Conservation (phyloP, 78 protist species). For the Dictyostelium capitatum region DNA sequence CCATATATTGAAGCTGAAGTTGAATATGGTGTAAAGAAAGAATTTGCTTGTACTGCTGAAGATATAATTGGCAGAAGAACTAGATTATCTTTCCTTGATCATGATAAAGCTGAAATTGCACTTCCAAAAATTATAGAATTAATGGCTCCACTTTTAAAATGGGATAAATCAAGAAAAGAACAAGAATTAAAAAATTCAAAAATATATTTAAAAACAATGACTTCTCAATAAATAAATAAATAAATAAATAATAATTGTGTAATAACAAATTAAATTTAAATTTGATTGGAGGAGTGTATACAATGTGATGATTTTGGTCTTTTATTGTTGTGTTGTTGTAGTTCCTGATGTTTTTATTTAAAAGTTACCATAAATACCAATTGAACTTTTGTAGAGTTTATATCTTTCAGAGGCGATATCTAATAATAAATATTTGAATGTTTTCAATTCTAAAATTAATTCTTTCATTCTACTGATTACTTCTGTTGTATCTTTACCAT, state of each 20-base stretch:
- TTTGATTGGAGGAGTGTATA: too few relatives aligned
- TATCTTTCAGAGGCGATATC: slow-evolving; percentile 72
- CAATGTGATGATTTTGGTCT: too few relatives aligned
- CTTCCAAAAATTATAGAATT: slow-evolving; percentile 73
- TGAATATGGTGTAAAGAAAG: slow-evolving; percentile 62
- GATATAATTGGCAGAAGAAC: slow-evolving; percentile 93
- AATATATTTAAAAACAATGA: slow-evolving; percentile 65
- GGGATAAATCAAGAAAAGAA: slow-evolving; percentile 55
- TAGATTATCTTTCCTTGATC: slow-evolving; percentile 93
- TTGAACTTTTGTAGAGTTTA: slow-evolving; percentile 37
- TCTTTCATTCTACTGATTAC: slow-evolving; percentile 66
- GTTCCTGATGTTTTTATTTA: too few relatives aligned
- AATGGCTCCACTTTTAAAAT: slow-evolving; percentile 77
- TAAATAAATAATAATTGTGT: neutral
- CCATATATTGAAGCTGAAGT: slow-evolving; percentile 95
- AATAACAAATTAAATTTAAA: neutral
- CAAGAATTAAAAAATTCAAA: slow-evolving; percentile 45
- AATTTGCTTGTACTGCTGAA: slow-evolving; percentile 87
- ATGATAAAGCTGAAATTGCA: slow-evolving; percentile 44
- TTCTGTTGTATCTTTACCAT: slow-evolving; percentile 74
- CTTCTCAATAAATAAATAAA: neutral
- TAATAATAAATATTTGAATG: slow-evolving; percentile 32
- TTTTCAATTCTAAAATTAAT: slow-evolving; percentile 33
- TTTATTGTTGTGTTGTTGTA: neutral
- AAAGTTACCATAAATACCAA: slow-evolving; percentile 18